Conservation (phyloP, 73 alveolate genomes). For the Uronychia binucleata region DNA sequence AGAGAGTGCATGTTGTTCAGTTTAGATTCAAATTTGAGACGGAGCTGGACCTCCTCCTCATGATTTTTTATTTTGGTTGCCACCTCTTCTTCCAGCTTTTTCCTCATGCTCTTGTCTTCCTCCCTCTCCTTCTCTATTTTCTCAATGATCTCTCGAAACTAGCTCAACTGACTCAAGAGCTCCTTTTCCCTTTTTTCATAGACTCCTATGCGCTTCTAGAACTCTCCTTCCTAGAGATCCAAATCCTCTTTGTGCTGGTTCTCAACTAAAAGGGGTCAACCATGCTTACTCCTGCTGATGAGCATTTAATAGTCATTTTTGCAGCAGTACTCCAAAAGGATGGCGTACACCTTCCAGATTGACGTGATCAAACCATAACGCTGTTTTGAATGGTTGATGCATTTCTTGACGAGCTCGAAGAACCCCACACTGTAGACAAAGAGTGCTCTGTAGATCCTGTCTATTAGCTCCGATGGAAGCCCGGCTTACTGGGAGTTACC, state of each 20-base stretch:
- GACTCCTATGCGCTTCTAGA: constrained; percentile 41
- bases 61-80: constrained; percentile 41
- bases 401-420: constrained; percentile 40
- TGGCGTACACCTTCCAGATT: neutral
- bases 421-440: constrained; percentile 68
- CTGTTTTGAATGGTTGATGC: constrained; percentile 35
- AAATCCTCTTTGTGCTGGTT: neutral
- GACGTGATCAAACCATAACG: constrained; percentile 9
- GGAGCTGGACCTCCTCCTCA: constrained; percentile 75
- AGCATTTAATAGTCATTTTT: neutral
- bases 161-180: constrained; percentile 20
- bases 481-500: constrained; percentile 54
- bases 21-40: constrained; percentile 69
- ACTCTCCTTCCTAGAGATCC: constrained; percentile 58
- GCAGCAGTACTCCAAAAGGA: neutral
- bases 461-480: constrained; percentile 45
- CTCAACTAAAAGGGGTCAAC: neutral
- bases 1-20: constrained; percentile 64
- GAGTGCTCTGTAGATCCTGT: constrained; percentile 43
- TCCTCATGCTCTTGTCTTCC: constrained; percentile 31
- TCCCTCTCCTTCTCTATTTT: constrained; percentile 36
- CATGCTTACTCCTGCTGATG: neutral
- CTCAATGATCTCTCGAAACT: constrained; percentile 18
- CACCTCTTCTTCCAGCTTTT: constrained; percentile 51
- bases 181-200: constrained; percentile 32